A percentile compares a stretch with the other conserved stretches of the same genome.
Evolutionary conservation across 2,329 filamentous ascomycete species (phyloP).

Genomic region (Colletotrichum shisoi): DNA sequence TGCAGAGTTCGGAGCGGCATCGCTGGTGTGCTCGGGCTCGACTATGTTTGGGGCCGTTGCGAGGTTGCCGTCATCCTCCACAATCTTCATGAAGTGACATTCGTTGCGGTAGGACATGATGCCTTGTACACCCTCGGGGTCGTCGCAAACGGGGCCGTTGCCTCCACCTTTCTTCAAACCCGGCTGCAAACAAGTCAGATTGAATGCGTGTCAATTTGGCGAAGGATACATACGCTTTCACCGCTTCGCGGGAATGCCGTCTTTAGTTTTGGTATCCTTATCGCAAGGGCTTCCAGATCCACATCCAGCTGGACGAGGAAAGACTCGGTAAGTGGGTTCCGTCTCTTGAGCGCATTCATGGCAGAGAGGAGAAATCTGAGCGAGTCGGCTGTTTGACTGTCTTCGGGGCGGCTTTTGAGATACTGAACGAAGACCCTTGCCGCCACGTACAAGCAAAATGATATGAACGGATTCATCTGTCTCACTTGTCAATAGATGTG

Average conservation of each 20-base stretch:
- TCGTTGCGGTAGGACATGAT: slow-evolving; percentile 57
- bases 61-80: slow-evolving; percentile 53
- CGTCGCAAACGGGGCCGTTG: slow-evolving; percentile 47
- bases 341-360: slow-evolving; percentile 86
- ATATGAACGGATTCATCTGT: slow-evolving; percentile 94
- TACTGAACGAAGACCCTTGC: slow-evolving; percentile 96
- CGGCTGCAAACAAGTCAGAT: slow-evolving; percentile 43
- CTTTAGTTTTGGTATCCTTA: slow-evolving; percentile 66
- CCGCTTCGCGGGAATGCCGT: slow-evolving; percentile 62
- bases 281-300: slow-evolving; percentile 78
- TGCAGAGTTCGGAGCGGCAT: slow-evolving; percentile 34
- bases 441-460: slow-evolving; percentile 95
- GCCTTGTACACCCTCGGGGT: slow-evolving; percentile 47
- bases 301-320: slow-evolving; percentile 94
- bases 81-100: slow-evolving; percentile 54
- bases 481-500: slow-evolving; percentile 41
- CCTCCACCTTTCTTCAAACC: slow-evolving; percentile 39
- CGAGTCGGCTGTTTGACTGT: slow-evolving; percentile 78
- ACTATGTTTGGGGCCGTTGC: slow-evolving; percentile 52
- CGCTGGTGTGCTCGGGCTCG: slow-evolving; percentile 49
- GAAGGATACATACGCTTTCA: slow-evolving; percentile 57
- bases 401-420: slow-evolving; percentile 89
- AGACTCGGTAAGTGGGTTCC: slow-evolving; percentile 91
- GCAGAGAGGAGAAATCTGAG: slow-evolving; percentile 90
- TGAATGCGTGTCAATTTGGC: not conserved